A percentile compares a stretch with the other conserved stretches of the same genome.
Evolutionary conservation across 2,329 filamentous ascomycete genomes (phyloP).

Genomic region (Colletotrichum viniferum): DNA sequence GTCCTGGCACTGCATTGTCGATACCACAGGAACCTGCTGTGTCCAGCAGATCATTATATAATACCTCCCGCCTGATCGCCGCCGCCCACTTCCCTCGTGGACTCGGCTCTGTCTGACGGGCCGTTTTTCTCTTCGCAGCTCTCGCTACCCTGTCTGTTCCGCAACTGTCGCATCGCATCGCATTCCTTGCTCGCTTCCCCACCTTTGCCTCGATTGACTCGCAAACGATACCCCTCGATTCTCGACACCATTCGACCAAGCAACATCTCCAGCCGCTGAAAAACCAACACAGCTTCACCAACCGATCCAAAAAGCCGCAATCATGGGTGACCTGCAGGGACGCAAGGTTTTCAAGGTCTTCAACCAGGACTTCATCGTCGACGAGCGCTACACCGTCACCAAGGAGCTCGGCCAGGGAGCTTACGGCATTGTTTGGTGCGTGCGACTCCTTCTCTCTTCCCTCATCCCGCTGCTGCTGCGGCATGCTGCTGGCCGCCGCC

Average conservation of each 20-base stretch:
- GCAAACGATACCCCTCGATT: slow-evolving; percentile 20
- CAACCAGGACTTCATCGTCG: slow-evolving; percentile 98
- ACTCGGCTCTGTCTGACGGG: not conserved
- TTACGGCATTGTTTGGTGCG: slow-evolving; percentile 97
- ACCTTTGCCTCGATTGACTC: slow-evolving; percentile 20
- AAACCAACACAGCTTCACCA: not conserved
- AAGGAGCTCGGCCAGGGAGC: slow-evolving; percentile 98
- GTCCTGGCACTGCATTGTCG: not conserved
- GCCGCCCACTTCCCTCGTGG: not conserved
- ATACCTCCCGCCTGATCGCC: not conserved
- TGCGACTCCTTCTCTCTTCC: slow-evolving; percentile 15
- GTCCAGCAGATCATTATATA: not conserved
- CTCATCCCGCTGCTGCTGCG: not conserved
- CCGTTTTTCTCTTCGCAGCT: not conserved
- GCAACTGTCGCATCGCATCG: slow-evolving; percentile 22
- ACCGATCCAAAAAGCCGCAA: slow-evolving; percentile 8
- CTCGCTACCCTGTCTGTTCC: slow-evolving; percentile 20
- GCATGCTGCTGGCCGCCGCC: not conserved
- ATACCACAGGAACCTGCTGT: not conserved
- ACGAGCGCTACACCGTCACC: slow-evolving; percentile 97
- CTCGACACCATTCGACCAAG: not conserved
- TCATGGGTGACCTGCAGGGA: slow-evolving; percentile 47
- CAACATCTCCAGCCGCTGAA: not conserved
- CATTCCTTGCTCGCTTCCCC: slow-evolving; percentile 21
- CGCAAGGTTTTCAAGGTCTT: slow-evolving; percentile 99